Evolutionary conservation across 768 basidiomycete genomes (phyloP), one percentile per base, ranked within the genome.

Genomic region (Xerocomellus amylosporus): DNA sequence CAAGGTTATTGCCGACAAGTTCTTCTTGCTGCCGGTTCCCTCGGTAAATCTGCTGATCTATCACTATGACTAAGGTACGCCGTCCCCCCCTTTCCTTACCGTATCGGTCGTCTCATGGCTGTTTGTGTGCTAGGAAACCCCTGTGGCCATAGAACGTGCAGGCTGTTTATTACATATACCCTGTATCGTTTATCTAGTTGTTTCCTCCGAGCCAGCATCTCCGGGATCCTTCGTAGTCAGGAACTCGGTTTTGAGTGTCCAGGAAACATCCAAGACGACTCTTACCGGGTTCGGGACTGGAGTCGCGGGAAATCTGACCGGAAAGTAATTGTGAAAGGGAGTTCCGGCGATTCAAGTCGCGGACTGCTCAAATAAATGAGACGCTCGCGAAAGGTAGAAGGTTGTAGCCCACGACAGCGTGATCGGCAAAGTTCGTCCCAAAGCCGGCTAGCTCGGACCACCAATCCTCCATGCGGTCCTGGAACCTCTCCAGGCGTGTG

Each of bases 381-480:
- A 31, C 64, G 61, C 12, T 63, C 51, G 44, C 40, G 55, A 40
- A 58, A 47, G 8, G 42, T 39, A 39, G 37, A 24, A 13, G 52
- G 22, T 33, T 24, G 2, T 24, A 59, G 49, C 4, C 30, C 49
- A 36, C 24, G 51, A 22, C 24, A 40, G 62, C 62, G 30, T 67
- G 62, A 14, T 46, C 64, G 12, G 22, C 30, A 4, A 66, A 67
- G 15, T 34, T n/a, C 56, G 67, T 57, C 8, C 59, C 61, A 5
- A 46, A 26, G n/a, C 15, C 46, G n/a, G 24, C 36, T 8, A 66
- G 39, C 2, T 56, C 57, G 3, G 48, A 41, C 64, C 64, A 68
- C 66, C 61, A 58, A 20, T 61, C 47, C 15, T 68, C 64, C 66
- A 66, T 66, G 39, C 31, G 22, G 45, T 34, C 30, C 14, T 40